phyloP scores from a whole-genome alignment of 768 basidiomycete species.

The Pisolithus orientalis region DNA sequence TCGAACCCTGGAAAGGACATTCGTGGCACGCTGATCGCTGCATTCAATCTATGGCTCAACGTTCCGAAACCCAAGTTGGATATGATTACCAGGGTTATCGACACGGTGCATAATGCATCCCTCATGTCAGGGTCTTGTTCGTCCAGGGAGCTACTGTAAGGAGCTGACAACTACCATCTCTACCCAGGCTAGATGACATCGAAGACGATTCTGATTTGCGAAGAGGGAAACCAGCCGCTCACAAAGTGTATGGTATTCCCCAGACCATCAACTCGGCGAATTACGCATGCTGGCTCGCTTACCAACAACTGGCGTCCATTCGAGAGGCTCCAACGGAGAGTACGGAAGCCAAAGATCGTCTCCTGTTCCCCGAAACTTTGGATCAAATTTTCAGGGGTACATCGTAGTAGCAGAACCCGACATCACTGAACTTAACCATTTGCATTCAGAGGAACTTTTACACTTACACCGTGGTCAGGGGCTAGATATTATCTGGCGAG shows the following conservation, averaged over 20 bases:
- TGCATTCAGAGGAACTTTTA: conserved; percentile 45
- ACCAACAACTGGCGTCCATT: conserved; percentile 58
- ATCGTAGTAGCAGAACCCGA: conserved; percentile 1
- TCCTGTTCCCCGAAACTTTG: conserved; percentile 37
- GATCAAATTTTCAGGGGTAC: conserved; percentile 70
- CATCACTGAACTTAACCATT: not conserved
- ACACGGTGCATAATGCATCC: conserved; percentile 87
- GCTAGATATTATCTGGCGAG: conserved; percentile 85
- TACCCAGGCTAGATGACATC: conserved; percentile 77
- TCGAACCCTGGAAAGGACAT: conserved; percentile 87
- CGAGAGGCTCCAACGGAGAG: not conserved
- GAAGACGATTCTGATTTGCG: conserved; percentile 83
- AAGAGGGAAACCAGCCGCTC: conserved; percentile 82
- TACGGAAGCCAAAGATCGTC: conserved; percentile 2
- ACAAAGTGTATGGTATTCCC: conserved; percentile 91
- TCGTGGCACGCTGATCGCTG: conserved; percentile 72
- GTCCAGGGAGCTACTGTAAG: not conserved
- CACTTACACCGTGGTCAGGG: conserved; percentile 90
- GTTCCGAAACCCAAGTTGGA: conserved; percentile 65
- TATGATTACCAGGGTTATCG: conserved; percentile 69
- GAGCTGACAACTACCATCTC: not conserved
- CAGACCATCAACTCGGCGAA: conserved; percentile 94
- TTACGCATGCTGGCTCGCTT: conserved; percentile 90
- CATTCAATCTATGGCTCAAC: conserved; percentile 85
- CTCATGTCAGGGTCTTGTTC: conserved; percentile 52